phyloP scores from a whole-genome alignment of 2,329 filamentous ascomycete genomes.

The Ophiostoma himal-ulmi region DNA sequence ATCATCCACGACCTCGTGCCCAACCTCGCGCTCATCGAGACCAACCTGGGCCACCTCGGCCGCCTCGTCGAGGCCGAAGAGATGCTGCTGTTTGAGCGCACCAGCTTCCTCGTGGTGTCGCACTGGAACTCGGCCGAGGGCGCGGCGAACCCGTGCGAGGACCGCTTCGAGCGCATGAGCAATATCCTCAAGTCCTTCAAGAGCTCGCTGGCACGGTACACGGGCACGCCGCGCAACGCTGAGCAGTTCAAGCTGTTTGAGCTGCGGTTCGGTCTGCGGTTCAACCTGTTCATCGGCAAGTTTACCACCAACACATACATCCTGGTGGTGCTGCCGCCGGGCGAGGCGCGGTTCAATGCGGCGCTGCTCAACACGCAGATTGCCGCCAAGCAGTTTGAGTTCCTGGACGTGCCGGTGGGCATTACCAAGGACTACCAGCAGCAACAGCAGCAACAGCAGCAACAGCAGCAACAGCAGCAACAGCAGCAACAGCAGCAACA shows the following conservation, averaged over 20 bases:
- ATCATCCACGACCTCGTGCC: conserved; percentile 98
- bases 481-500: conserved; percentile 13
- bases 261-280: conserved; percentile 67
- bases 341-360: conserved; percentile 85
- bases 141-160: conserved; percentile 75
- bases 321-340: conserved; percentile 82
- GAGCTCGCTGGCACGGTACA: conserved; percentile 70
- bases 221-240: conserved; percentile 70
- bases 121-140: conserved; percentile 75
- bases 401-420: conserved; percentile 50
- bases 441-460: conserved; percentile 7
- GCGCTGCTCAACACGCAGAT: conserved; percentile 87
- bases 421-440: conserved; percentile 26
- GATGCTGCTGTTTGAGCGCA: conserved; percentile 88
- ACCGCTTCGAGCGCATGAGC: conserved; percentile 87
- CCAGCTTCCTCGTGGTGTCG: conserved; percentile 93
- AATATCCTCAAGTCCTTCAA: conserved; percentile 99
- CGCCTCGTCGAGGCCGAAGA: conserved; percentile 87
- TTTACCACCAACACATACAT: conserved; percentile 98
- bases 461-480: conserved; percentile 12
- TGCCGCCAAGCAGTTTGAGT: conserved; percentile 73
- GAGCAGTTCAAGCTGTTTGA: conserved; percentile 78
- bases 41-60: conserved; percentile 74
- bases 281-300: conserved; percentile 91
- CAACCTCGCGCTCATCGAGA: conserved; percentile 81